Base-by-base conservation (phyloP, 2,329 filamentous ascomycete genomes). In the Allantophomopsis lycopodina region DNA sequence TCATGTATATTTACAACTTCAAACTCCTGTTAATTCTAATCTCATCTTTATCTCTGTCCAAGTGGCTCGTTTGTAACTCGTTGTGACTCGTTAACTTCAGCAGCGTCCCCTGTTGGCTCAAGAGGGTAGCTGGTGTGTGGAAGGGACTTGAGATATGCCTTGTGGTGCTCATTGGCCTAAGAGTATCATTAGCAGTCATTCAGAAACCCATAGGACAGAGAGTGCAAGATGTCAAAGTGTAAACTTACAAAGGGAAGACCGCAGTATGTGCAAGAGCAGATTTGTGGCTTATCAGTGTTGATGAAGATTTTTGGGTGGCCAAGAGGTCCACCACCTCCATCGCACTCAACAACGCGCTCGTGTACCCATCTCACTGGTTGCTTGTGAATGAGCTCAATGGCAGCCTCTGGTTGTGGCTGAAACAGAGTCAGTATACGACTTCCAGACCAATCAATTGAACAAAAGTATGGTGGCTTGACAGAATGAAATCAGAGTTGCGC, bases 261-360 rank as follows among this genome's bases (percentile, higher is more conserved):
- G 59, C 91, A 98, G 68, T 98, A 98, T 55, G 73, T 80, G 70
- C 91, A 98, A 58, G 69, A 69, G 62, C 76, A 76, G 54, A 98
- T 94, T 68, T 96, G 79, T 34, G 91, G 84, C 71, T 95, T 96
- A 65, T 98, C 91, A 49, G 83, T 80, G 65, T 98, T 98, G 74
- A 98, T 98, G 61, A 87, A 98, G 64, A 98, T 82, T 55, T 76
- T 76, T 37, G 91, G 91, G 61, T 98, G 91, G 34, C 91, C 91
- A 40, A 84, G 67, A 23, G 88, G 81, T 35, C 89, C 91, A 50
- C 88, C 88, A 43, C 89, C 91, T 42, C 91, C 91, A 55, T 96
- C 88, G 59, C 91, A 98, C 35, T 79, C 78, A 38, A 93, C 89
- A 37, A 83, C 63, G 45, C 79, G 75, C 47, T 84, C 73, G 58